Evolutionary conservation across 2,329 filamentous ascomycete genomes (phyloP), one percentile per base, ranked within the genome.

Genomic region (Beauveria asiatica): DNA sequence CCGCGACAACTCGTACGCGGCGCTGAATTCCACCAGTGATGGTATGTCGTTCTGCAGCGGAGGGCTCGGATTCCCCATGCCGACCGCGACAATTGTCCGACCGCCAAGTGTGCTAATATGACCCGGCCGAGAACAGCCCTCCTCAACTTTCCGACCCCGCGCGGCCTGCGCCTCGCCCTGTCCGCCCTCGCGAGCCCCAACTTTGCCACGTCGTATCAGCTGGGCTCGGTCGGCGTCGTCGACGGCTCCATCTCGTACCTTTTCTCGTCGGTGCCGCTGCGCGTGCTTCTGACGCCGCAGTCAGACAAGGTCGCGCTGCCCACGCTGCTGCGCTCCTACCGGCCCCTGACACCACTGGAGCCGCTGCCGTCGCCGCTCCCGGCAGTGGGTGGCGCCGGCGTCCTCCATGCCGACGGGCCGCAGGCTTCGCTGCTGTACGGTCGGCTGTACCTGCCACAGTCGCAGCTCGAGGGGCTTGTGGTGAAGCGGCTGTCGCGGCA

Each of bases 181-280:
- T 96, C 93, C 8, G 95, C 94, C 8, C 86, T 99, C 33, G 90
- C 92, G 8, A 92, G 92, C 19, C 88, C 91, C 9, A 91, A 96
- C 73, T 97, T 97, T 68, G 93, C 92, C 25, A 96, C 92, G 17
- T 93, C 92, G 42, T 99, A 99, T 74, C 89, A 90, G 46, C 83
- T 99, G 49, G 91, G 92, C 62, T 95, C 88, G 46, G 83, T 95
- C 17, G 94, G 93, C 62, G 82, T 96, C 41, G 92, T 99, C 56
- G 93, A 97, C 76, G 94, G 94, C 71, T 96, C 92, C n/a, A 83
- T 99, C 61, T 96, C 92, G 16, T 99, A 97, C 75, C 84, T 99
- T 58, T 97, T 96, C 78, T 95, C 92, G 53, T 96, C 91, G 3
- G 80, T 94, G 9, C 86, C 91, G 13, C 81, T 97, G 60, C 76